These are phyloP conservation scores for Clitopilus passeckerianus DNA, from an alignment of 768 basidiomycete genomes.

Conservation along the genomic window DNA sequence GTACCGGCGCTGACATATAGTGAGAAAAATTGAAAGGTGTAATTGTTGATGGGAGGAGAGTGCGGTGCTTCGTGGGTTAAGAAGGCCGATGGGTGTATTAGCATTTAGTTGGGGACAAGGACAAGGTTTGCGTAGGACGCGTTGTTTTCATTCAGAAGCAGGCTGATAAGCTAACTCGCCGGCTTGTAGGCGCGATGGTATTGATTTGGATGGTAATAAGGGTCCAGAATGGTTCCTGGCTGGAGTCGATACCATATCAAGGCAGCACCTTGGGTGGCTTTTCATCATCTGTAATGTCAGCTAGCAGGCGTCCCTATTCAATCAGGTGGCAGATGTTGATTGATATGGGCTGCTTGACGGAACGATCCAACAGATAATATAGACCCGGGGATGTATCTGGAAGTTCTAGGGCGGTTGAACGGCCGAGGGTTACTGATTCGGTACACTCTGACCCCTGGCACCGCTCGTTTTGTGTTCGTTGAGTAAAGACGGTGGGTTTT, in stretches of 20 bases:
- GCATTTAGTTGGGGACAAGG: not conserved
- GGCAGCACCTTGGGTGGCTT: no score
- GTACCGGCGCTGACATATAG: not conserved
- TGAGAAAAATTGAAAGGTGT: not conserved
- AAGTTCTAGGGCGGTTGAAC: not conserved
- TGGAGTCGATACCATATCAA: not conserved
- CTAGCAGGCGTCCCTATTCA: not conserved
- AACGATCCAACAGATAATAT: not conserved
- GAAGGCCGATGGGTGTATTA: not conserved
- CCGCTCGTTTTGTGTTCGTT: not conserved
- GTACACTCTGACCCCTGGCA: not conserved
- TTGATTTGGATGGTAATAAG: not conserved
- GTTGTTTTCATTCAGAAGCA: not conserved
- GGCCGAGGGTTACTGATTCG: not conserved
- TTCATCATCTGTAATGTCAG: not conserved
- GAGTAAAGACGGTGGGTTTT: not conserved
- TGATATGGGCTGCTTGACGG: not conserved
- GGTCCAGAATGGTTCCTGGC: not conserved
- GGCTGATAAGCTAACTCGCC: not conserved
- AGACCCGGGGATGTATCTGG: not conserved
- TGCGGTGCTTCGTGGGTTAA: not conserved
- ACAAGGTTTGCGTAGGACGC: not conserved
- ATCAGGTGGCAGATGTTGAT: not conserved
- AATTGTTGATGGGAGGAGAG: not conserved
- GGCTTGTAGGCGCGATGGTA: not conserved